Base-by-base conservation (phyloP, 2,329 filamentous ascomycete genomes). In the Fusarium sambucinum region DNA sequence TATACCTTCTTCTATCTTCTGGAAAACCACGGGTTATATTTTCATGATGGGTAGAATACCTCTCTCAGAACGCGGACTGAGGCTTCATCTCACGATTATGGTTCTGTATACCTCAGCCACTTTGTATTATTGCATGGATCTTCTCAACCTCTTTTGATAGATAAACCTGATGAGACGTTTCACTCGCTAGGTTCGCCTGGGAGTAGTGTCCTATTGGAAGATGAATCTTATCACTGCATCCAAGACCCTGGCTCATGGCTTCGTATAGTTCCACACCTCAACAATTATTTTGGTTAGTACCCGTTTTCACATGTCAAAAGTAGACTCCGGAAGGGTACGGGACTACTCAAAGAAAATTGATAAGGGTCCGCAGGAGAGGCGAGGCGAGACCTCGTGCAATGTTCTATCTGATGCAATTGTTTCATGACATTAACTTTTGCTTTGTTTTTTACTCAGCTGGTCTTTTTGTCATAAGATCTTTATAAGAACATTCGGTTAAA, bases 271-370 rank as follows among this genome's bases (percentile, higher is more conserved):
- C 57, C 44, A 38, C 52, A 35, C 48, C 63, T 68, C 71, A 73
- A 72, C 71, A 72, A 40, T 63, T 59, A 57, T 61, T 61, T 63
- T 44, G 17, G 30, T 32, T 46, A 38, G 56, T 55, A 30, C 45
- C 60, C 54, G 59, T 62, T 70, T 71, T 74, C 72, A 74, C 72
- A 74, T 74, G 72, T 72, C 70, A 74, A 54, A 47, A 35, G 32
- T 21, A 57, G 21, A 17, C 29, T 17, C 38, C 25, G 45, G 47
- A 32, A 53, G 42, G 27, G 40, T 48, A 60, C 51, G 61, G 59
- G 50, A 54, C 37, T 48, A 44, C 35, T 37, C 5, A 40, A 27
- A 27, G 57, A 47, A 50, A 55, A 69, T 53, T 33, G 46, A 58
- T 60, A 63, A 56, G 56, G 48, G 42, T 56, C 58, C 37, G 40